Base-by-base conservation (phyloP, 192 early-diverging fungal species). In the Rhizophagus prolifer region DNA sequence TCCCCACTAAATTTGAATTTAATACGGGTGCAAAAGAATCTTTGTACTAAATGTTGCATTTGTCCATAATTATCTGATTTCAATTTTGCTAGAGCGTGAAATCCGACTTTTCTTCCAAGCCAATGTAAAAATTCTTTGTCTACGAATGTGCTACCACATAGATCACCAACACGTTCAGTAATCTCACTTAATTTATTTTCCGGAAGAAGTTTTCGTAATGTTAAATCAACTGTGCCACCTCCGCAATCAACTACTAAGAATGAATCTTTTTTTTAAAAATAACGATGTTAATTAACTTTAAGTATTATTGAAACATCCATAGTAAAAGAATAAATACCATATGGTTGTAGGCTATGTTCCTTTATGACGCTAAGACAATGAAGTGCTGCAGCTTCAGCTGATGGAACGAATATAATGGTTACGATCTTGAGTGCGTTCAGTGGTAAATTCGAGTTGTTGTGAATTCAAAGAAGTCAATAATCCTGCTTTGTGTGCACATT, bases 211-310 rank as follows among this genome's bases (percentile, higher is more conserved):
- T 62, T 75, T 28, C 74, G 30, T 21, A 44, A 54, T 50, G 87
- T 85, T 70, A 85, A 72, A 67, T 85, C 84, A 4, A 85, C 82
- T 28, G 84, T 85, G n/a, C 84, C 84, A 72, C 84, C 84, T 23
- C 84, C 84, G 31, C 81, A 82, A 79, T 85, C 84, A 13, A 75
- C 82, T 38, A 85, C 83, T 78, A 85, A 79, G 59, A 83, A 85
- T 26, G 74, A 65, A 19, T 60, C 74, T 75, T 19, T 54, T 31
- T 38, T 54, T 21, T 6, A 6, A 21, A 54, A 54, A 54, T 54
- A 54, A 7, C 6, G 16, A 21, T 6, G 16, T 19, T 16, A 54
- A 54, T 54, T 54, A 54, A 54, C 16, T 50, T 50, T 50, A 19
- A 16, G 16, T 50, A 5, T 54, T 54, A 19, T 19, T 19, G 3